These are phyloP conservation scores for Solanum paucissectum DNA, from an alignment of 257 asterid species.

Conservation along the genomic window DNA sequence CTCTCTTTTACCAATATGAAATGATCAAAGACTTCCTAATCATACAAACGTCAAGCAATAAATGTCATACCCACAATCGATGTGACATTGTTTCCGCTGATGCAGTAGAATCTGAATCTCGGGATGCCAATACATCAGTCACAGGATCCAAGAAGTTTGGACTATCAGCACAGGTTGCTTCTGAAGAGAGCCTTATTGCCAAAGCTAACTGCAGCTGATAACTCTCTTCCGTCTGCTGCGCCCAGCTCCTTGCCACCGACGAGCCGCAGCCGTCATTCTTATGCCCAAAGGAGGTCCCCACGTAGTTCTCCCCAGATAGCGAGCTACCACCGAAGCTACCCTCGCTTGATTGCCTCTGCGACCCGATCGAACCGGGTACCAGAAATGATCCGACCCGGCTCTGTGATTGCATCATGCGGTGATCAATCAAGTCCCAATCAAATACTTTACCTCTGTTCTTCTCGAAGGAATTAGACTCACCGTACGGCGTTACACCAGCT, in stretches of 20 bases:
- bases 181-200: slow-evolving; percentile 83
- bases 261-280: slow-evolving; percentile 40
- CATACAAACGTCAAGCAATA: not conserved
- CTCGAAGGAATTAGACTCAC: slow-evolving; percentile 44
- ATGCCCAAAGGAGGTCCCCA: slow-evolving; percentile 21
- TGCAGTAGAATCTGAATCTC: slow-evolving; percentile 25
- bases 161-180: slow-evolving; percentile 74
- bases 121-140: slow-evolving; percentile 37
- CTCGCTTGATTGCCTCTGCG: slow-evolving; percentile 88
- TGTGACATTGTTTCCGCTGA: slow-evolving; percentile 67
- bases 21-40: not conserved
- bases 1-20: not conserved
- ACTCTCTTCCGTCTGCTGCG: slow-evolving; percentile 97
- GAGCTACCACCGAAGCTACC: slow-evolving; percentile 92
- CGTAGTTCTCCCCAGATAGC: slow-evolving; percentile 59
- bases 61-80: slow-evolving; percentile 72
- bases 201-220: slow-evolving; percentile 86
- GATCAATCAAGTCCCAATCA: slow-evolving; percentile 69
- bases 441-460: slow-evolving; percentile 34
- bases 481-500: slow-evolving; percentile 14
- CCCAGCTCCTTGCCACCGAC: slow-evolving; percentile 80
- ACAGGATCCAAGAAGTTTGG: slow-evolving; percentile 73
- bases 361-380: slow-evolving; percentile 41
- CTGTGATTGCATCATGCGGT: slow-evolving; percentile 34
- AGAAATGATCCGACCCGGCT: slow-evolving; percentile 44